A percentile compares a stretch with the other conserved stretches of the same genome.
Conservation (phyloP, 1,284 basidiomycete genomes). For the Pseudozyma flocculosa region DNA sequence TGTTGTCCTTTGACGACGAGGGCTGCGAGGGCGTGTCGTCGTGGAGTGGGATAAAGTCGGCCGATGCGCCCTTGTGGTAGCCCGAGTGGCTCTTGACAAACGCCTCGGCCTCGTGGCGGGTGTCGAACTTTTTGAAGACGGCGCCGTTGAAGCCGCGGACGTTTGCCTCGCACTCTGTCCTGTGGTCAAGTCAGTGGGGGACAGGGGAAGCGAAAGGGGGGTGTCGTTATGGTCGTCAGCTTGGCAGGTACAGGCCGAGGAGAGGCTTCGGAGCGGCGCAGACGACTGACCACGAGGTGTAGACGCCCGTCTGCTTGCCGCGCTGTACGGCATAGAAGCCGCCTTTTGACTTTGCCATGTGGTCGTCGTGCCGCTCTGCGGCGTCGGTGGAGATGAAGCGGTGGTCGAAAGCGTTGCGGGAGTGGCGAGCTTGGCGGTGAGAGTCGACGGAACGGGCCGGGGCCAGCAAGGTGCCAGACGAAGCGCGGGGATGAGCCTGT, state of each 20-base stretch:
- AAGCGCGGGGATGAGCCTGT: too few species aligned
- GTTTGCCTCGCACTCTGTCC: conserved; percentile 65
- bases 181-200: neutral
- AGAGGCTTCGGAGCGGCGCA: too few species aligned
- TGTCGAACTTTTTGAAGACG: conserved; percentile 68
- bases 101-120: conserved; percentile 62
- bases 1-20: too few species aligned
- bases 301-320: conserved; percentile 49
- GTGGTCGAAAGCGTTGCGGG: too few species aligned
- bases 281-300: conserved; percentile 40
- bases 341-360: conserved; percentile 21
- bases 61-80: neutral
- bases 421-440: too few species aligned
- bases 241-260: too few species aligned
- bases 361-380: neutral
- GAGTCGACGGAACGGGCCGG: too few species aligned
- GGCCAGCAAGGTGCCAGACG: too few species aligned
- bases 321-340: conserved; percentile 44
- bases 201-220: neutral
- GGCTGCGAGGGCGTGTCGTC: neutral
- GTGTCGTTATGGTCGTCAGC: too few species aligned
- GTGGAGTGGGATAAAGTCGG: too few species aligned
- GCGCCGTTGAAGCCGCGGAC: conserved; percentile 66
- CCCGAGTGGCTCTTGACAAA: conserved; percentile 13
- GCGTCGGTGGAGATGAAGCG: too few species aligned